A percentile compares a stretch with the other conserved stretches of the same genome.
Conservation (phyloP, 331 rosid genomes). For the Pyracantha coccinea region DNA sequence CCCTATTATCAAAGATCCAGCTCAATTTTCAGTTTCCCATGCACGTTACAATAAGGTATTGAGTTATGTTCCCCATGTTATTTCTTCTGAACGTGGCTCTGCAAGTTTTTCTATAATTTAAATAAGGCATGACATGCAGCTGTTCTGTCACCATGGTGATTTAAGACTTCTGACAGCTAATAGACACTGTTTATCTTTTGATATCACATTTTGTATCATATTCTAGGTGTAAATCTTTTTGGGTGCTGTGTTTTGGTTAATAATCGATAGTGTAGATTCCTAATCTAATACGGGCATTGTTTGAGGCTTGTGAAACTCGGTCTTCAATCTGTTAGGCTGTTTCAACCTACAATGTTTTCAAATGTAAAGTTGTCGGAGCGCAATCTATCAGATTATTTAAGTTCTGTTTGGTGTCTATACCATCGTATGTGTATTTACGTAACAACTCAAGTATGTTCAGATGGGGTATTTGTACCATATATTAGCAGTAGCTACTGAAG, state of each 20-base stretch:
- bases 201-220: background rate
- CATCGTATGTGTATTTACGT: background rate
- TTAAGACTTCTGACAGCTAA: background rate
- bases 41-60: constrained; percentile 94
- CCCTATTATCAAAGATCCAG: constrained; percentile 75
- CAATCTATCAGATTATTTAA: background rate
- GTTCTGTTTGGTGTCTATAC: background rate
- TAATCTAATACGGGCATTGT: background rate
- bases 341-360: background rate
- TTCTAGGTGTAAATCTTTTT: background rate
- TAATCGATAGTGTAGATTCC: background rate
- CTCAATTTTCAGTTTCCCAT: constrained; percentile 84
- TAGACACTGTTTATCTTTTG: background rate
- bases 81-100: background rate
- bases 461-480: background rate
- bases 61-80: background rate
- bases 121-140: background rate
- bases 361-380: background rate
- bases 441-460: background rate
- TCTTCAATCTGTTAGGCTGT: background rate
- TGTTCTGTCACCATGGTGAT: background rate
- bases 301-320: background rate
- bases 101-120: background rate
- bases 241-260: background rate
- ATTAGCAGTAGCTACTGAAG: background rate